Evolutionary conservation across 306 rosid species (phyloP).

Genomic region (Acacia confusa): DNA sequence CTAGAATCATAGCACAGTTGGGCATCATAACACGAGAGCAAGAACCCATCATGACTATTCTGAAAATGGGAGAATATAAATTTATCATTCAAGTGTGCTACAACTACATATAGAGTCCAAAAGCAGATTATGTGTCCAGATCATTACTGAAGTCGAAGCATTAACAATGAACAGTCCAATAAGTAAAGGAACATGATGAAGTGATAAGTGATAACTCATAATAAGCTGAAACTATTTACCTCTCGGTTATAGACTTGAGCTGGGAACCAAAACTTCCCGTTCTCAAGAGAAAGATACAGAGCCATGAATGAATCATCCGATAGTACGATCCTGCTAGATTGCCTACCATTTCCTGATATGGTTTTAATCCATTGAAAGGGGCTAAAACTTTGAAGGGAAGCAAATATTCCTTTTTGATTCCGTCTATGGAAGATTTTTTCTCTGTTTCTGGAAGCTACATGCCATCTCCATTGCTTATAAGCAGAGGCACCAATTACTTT

Average conservation of each 20-base stretch:
- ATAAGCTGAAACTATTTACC: conserved; percentile 48
- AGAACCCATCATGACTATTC: conserved; percentile 65
- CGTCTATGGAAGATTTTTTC: neutral
- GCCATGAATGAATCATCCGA: conserved; percentile 59
- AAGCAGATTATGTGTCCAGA: neutral
- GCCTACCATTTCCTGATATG: conserved; percentile 35
- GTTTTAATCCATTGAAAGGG: conserved; percentile 47
- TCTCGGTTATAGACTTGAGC: conserved; percentile 97
- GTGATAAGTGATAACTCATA: neutral
- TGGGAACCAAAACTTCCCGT: conserved; percentile 84
- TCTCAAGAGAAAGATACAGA: conserved; percentile 79
- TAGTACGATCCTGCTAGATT: conserved; percentile 27
- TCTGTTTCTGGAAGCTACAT: conserved; percentile 43
- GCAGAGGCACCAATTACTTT: conserved; percentile 65
- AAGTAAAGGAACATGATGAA: neutral
- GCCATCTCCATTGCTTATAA: conserved; percentile 60
- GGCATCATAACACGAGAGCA: conserved; percentile 75
- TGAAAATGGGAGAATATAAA: conserved; percentile 32
- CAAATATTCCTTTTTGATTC: conserved; percentile 39
- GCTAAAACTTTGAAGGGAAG: conserved; percentile 34
- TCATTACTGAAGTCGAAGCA: neutral
- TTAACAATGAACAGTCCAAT: neutral
- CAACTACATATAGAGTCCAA: neutral
- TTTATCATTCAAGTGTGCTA: neutral
- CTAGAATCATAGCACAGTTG: conserved; percentile 48